phyloP scores from a whole-genome alignment of 768 basidiomycete genomes.

The Hydnomerulius pinastri region DNA sequence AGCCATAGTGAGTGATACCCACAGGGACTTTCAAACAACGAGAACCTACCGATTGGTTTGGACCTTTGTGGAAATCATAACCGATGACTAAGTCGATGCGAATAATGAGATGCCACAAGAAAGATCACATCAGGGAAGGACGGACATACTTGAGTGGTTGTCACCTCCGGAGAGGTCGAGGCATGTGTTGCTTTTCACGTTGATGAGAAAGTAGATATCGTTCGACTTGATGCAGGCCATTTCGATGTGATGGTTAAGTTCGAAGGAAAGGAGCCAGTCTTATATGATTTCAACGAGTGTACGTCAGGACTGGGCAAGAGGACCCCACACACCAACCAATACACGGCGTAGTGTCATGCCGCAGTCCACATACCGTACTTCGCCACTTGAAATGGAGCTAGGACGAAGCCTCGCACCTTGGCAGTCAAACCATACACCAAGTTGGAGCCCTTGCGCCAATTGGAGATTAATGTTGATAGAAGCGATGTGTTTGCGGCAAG shows the following conservation, averaged over 20 bases:
- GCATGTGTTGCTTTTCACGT: constrained; percentile 52
- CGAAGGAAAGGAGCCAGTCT: not conserved
- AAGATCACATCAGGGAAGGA: not conserved
- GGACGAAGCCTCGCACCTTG: no score
- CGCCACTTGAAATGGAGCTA: no score
- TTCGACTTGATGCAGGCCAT: constrained; percentile 37
- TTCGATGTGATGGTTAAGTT: not conserved
- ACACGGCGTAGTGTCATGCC: no score
- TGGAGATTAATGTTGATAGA: no score
- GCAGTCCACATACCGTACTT: no score
- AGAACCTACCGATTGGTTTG: constrained; percentile 49
- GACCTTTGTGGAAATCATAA: constrained; percentile 40
- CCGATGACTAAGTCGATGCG: constrained; percentile 46
- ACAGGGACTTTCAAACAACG: no score
- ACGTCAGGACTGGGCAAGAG: no score
- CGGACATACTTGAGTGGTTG: constrained; percentile 43
- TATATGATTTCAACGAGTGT: not conserved
- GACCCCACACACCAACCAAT: no score
- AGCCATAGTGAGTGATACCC: not conserved
- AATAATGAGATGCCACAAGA: not conserved
- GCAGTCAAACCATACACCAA: no score
- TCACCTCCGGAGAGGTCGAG: constrained; percentile 59
- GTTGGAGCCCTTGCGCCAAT: no score
- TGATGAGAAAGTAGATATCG: constrained; percentile 46
- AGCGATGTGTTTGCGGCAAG: no score